phyloP scores from a whole-genome alignment of 1,284 basidiomycete species.

The Ceratobasidium sp. region DNA sequence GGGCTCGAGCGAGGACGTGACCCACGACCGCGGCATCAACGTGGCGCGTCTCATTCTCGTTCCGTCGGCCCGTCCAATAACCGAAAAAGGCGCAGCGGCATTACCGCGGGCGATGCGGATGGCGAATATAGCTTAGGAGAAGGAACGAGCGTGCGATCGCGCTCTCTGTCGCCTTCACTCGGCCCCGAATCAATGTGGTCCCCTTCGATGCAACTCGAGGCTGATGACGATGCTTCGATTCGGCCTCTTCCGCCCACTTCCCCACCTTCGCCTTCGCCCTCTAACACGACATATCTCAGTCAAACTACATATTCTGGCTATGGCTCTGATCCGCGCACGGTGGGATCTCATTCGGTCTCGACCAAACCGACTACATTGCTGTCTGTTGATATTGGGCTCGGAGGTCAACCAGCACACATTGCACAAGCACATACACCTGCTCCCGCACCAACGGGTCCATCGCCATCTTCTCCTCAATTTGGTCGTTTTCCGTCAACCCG shows the following conservation, averaged over 20 bases:
- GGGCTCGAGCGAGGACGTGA: conserved; percentile 41
- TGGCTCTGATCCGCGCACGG: conserved; percentile 63
- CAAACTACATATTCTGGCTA: conserved; percentile 60
- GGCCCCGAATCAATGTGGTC: conserved; percentile 67
- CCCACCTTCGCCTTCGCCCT: conserved; percentile 83
- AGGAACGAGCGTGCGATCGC: conserved; percentile 47
- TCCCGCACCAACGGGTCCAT: conserved; percentile 40
- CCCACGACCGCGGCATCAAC: conserved; percentile 44
- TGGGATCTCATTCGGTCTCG: conserved; percentile 76
- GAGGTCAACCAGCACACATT: conserved; percentile 76
- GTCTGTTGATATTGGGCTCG: conserved; percentile 80
- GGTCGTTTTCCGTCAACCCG: conserved; percentile 55
- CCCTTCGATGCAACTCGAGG: conserved; percentile 72
- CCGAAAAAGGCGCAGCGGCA: conserved; percentile 45
- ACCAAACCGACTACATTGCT: conserved; percentile 95
- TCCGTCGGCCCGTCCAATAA: conserved; percentile 43
- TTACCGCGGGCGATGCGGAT: conserved; percentile 39
- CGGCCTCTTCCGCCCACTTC: conserved; percentile 85
- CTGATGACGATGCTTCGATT: conserved; percentile 89
- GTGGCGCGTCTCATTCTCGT: conserved; percentile 51
- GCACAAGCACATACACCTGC: conserved; percentile 70
- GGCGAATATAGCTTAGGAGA: conserved; percentile 46
- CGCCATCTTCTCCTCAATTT: conserved; percentile 41
- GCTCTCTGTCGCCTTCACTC: conserved; percentile 42
- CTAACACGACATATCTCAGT: conserved; percentile 75